phyloP scores from a whole-genome alignment of 768 basidiomycete genomes.

The Agrocybe chaxingu region DNA sequence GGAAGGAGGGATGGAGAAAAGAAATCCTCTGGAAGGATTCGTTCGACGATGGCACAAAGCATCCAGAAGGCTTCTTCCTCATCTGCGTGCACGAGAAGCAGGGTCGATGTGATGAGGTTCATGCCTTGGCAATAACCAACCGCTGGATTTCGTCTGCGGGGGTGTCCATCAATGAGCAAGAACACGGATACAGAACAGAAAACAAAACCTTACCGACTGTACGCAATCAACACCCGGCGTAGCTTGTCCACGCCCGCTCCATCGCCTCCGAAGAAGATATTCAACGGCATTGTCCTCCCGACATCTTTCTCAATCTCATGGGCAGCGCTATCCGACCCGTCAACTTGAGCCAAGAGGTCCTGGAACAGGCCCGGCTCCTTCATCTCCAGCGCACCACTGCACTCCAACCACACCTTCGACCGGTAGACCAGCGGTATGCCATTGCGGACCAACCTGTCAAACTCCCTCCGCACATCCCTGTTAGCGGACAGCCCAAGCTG shows the following conservation, averaged over 20 bases:
- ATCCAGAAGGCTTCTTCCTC: slow-evolving; percentile 99
- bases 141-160: slow-evolving; percentile 74
- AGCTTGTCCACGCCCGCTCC: slow-evolving; percentile 93
- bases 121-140: slow-evolving; percentile 96
- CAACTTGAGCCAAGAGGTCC: slow-evolving; percentile 65
- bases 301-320: slow-evolving; percentile 97
- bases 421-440: slow-evolving; percentile 89
- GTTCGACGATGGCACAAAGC: slow-evolving; percentile 83
- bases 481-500: slow-evolving; percentile 80
- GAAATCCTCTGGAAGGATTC: slow-evolving; percentile 87
- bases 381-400: slow-evolving; percentile 89
- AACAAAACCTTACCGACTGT: slow-evolving; percentile 69
- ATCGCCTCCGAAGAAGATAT: slow-evolving; percentile 96
- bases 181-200: background rate
- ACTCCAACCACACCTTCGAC: slow-evolving; percentile 91
- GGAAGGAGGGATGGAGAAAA: slow-evolving; percentile 91
- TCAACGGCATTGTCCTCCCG: slow-evolving; percentile 86
- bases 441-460: slow-evolving; percentile 73
- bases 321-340: slow-evolving; percentile 45
- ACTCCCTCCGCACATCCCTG: slow-evolving; percentile 75
- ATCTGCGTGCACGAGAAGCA: slow-evolving; percentile 88
- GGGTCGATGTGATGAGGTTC: slow-evolving; percentile 93
- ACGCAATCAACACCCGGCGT: slow-evolving; percentile 84
- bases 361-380: slow-evolving; percentile 87
- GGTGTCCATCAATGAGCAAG: slow-evolving; percentile 1